Conservation (phyloP, 2,329 filamentous ascomycete genomes). For the Neophaeococcomyces aloes region DNA sequence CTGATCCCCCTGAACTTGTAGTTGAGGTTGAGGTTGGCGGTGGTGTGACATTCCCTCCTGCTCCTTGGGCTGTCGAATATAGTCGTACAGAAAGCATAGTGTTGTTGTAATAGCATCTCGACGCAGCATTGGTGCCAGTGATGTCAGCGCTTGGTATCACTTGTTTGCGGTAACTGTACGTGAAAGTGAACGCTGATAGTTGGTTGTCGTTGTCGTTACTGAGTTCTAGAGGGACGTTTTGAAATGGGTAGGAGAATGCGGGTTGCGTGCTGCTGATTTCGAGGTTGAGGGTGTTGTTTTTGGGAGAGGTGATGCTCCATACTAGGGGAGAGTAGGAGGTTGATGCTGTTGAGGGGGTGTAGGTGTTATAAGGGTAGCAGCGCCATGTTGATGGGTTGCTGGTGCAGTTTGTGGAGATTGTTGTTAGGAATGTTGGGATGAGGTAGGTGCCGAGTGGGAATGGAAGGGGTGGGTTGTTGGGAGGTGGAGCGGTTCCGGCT, state of each 20-base stretch:
- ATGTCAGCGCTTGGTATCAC: slow-evolving; percentile 41
- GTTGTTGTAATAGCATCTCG: slow-evolving; percentile 48
- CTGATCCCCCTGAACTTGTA: slow-evolving; percentile 1
- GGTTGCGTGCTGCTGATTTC: slow-evolving; percentile 47
- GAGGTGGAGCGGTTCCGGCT: neutral
- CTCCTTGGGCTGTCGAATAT: slow-evolving; percentile 43
- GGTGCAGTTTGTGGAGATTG: slow-evolving; percentile 46
- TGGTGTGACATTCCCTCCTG: slow-evolving; percentile 26
- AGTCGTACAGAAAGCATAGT: slow-evolving; percentile 48
- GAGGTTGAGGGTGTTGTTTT: slow-evolving; percentile 27
- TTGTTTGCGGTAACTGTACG: slow-evolving; percentile 42
- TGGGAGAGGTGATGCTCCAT: slow-evolving; percentile 46
- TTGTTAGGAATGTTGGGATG: slow-evolving; percentile 48
- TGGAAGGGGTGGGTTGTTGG: neutral
- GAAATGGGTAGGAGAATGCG: slow-evolving; percentile 48
- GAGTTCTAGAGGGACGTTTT: slow-evolving; percentile 41
- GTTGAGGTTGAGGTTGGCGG: slow-evolving; percentile 23
- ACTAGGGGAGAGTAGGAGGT: slow-evolving; percentile 45
- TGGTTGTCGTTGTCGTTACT: slow-evolving; percentile 37
- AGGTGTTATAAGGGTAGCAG: slow-evolving; percentile 50
- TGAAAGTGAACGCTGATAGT: slow-evolving; percentile 50
- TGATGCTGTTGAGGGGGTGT: slow-evolving; percentile 29
- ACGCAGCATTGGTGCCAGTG: slow-evolving; percentile 34
- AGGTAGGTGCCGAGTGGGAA: slow-evolving; percentile 56
- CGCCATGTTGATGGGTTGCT: slow-evolving; percentile 49